Conservation (phyloP, 441 rosid species). For the Pelargonium fulgidum region DNA sequence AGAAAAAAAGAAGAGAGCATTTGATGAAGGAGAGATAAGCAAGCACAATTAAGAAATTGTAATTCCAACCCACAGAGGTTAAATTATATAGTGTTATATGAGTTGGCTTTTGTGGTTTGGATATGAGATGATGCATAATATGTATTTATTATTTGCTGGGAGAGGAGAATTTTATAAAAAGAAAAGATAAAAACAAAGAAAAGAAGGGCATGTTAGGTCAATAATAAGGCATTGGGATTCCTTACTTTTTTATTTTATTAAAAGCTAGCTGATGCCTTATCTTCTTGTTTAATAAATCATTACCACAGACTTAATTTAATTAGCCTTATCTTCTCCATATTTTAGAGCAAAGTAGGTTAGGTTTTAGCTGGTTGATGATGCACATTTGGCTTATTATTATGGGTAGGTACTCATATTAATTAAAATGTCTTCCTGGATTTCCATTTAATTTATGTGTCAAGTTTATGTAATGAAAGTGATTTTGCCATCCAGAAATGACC, state of each 20-base stretch:
- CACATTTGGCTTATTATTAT: not conserved
- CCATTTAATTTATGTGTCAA: no score
- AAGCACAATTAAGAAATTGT: not conserved
- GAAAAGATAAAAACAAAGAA: not conserved
- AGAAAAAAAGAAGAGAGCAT: not conserved
- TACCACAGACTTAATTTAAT: not conserved
- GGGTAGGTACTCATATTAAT: no score
- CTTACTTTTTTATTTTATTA: not conserved
- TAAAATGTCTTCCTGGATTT: no score
- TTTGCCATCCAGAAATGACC: no score
- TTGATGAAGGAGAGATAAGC: no score
- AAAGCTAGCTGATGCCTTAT: not conserved
- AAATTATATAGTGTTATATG: not conserved
- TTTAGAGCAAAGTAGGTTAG: not conserved
- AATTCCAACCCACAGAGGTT: not conserved
- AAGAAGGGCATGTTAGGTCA: conserved; percentile 5
- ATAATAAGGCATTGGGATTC: not conserved
- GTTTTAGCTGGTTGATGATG: conserved; percentile 5
- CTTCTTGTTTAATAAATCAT: not conserved
- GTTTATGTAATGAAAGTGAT: no score
- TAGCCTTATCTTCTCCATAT: not conserved
- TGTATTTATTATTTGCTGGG: not conserved
- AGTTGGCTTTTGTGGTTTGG: not conserved
- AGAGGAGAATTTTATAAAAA: not conserved
- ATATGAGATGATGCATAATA: conserved; percentile 1